phyloP scores from a whole-genome alignment of 495 filamentous ascomycete genomes.

The Astrothelium subdiscretum region DNA sequence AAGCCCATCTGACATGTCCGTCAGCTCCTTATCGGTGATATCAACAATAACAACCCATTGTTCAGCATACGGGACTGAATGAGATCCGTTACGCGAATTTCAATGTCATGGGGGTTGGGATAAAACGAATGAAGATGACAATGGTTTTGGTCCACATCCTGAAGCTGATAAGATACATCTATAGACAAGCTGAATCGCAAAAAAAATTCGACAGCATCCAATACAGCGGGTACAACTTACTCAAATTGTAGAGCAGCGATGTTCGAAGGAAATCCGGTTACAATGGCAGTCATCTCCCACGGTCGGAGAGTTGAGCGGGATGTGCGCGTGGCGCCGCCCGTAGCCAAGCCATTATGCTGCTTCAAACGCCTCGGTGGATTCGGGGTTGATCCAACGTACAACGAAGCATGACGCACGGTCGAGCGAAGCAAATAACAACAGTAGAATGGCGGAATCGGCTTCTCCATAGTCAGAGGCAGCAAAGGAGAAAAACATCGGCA shows the following conservation, averaged over 20 bases:
- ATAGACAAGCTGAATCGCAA: too few relatives aligned
- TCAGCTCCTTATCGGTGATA: constrained; percentile 3
- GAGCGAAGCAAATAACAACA: constrained; percentile 85
- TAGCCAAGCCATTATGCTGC: constrained; percentile 76
- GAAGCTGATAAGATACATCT: too few relatives aligned
- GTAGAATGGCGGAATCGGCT: constrained; percentile 58
- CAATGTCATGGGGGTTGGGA: too few relatives aligned
- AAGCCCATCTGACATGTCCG: constrained; percentile 61
- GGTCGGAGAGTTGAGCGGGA: constrained; percentile 54
- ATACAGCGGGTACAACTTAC: constrained; percentile 39
- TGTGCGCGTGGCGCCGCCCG: constrained; percentile 72
- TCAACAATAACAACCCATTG: too few relatives aligned
- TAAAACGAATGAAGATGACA: too few relatives aligned
- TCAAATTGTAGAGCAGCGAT: constrained; percentile 90
- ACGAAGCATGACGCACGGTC: constrained; percentile 45
- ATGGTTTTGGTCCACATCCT: too few relatives aligned
- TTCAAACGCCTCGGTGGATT: constrained; percentile 67
- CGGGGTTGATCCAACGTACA: constrained; percentile 89
- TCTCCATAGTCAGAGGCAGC: constrained; percentile 17
- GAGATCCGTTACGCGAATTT: too few relatives aligned
- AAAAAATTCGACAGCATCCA: not conserved
- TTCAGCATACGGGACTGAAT: too few relatives aligned
- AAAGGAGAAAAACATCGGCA: not conserved
- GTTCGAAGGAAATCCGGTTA: constrained; percentile 78
- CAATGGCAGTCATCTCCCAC: constrained; percentile 87